phyloP scores from a whole-genome alignment of 768 basidiomycete genomes.

The Tulasnella sp. region DNA sequence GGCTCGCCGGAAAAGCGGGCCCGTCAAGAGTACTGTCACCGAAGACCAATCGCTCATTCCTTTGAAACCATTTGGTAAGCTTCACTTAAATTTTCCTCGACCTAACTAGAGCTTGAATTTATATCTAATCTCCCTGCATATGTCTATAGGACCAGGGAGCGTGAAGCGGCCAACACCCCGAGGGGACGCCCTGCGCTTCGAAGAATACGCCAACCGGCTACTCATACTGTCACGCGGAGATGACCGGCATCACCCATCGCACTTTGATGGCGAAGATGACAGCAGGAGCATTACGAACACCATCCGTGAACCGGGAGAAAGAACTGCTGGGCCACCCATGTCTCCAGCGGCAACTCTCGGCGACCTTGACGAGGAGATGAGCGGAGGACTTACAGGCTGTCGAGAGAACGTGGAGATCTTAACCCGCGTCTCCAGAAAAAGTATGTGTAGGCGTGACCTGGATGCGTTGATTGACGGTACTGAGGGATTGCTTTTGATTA shows the following conservation, averaged over 20 bases:
- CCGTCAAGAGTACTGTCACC: conserved; percentile 22
- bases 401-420: conserved; percentile 85
- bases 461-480: background rate
- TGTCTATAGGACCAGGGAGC: background rate
- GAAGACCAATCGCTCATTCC: conserved; percentile 11
- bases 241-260: background rate
- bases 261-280: conserved; percentile 1
- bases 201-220: conserved; percentile 2
- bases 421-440: conserved; percentile 80
- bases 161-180: background rate
- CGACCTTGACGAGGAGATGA: conserved; percentile 4
- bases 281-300: background rate
- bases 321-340: background rate
- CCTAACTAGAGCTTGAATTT: background rate
- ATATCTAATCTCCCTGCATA: background rate
- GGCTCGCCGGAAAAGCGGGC: conserved; percentile 26
- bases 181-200: background rate
- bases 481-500: conserved; percentile 24
- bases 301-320: background rate
- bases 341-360: background rate
- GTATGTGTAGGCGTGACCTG: conserved; percentile 32
- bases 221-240: background rate
- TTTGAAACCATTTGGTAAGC: background rate
- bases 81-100: background rate
- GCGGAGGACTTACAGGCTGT: conserved; percentile 38